Percentiles rank a stretch among this genome's conserved stretches.
These are phyloP conservation scores for Suhomyces xylopsoci DNA, from an alignment of 805 yeast genomes.

Conservation along the genomic window DNA sequence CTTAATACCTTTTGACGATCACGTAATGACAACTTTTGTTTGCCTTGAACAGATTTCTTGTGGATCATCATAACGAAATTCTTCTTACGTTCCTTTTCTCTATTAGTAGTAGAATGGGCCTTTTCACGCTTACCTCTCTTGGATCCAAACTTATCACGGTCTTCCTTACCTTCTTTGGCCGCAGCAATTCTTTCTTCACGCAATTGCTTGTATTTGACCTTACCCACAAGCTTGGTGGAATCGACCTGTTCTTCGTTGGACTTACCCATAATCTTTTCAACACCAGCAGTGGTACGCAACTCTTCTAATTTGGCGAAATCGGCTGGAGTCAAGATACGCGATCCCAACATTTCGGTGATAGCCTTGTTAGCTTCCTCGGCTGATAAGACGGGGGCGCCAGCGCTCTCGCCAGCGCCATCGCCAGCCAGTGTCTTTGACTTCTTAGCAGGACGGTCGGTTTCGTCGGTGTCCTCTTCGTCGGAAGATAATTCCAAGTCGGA, in stretches of 20 bases:
- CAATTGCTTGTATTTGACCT: constrained; percentile 73
- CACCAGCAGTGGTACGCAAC: constrained; percentile 78
- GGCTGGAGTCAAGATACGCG: constrained; percentile 89
- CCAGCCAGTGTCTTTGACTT: constrained; percentile 19
- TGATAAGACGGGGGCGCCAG: constrained; percentile 32
- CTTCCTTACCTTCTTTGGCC: constrained; percentile 90
- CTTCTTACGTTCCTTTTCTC: constrained; percentile 97
- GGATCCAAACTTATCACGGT: constrained; percentile 85
- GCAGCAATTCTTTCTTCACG: constrained; percentile 89
- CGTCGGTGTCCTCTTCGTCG: constrained; percentile 30
- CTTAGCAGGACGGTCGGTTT: constrained; percentile 17
- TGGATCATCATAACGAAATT: constrained; percentile 98
- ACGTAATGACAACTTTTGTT: constrained; percentile 82
- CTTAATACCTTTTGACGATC: constrained; percentile 84
- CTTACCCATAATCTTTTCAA: constrained; percentile 71
- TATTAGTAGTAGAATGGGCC: constrained; percentile 87
- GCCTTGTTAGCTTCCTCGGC: constrained; percentile 20
- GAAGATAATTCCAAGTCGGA: constrained; percentile 27
- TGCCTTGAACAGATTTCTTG: constrained; percentile 90
- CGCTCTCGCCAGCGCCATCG: constrained; percentile 34
- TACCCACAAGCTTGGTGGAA: constrained; percentile 72
- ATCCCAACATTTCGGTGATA: constrained; percentile 58
- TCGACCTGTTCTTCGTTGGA: constrained; percentile 84
- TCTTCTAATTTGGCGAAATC: constrained; percentile 96
- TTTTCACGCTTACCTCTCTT: constrained; percentile 76